Conservation (phyloP, 2,329 filamentous ascomycete genomes). For the Penicillium sp. region DNA sequence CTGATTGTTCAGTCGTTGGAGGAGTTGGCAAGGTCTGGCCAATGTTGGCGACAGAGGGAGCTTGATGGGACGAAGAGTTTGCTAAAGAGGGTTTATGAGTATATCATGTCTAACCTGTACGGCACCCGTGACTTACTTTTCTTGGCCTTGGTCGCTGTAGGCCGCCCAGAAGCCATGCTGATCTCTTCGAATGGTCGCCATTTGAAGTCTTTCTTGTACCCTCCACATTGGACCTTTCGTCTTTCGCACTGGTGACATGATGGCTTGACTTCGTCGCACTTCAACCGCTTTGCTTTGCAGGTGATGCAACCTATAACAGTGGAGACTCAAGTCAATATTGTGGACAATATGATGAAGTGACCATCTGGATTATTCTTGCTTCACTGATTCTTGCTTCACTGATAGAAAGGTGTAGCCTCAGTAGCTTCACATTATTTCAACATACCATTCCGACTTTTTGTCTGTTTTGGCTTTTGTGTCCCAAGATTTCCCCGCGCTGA, state of each 20-base stretch:
- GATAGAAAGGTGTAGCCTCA: background rate
- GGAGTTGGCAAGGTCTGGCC: conserved; percentile 14
- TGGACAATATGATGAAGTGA: background rate
- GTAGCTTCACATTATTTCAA: background rate
- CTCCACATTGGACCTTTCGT: conserved; percentile 64
- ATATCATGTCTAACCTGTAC: background rate
- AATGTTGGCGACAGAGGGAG: background rate
- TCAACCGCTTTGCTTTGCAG: conserved; percentile 70
- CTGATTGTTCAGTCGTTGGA: conserved; percentile 16
- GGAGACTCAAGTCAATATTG: conserved; percentile 27
- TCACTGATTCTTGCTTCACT: background rate
- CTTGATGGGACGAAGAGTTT: conserved; percentile 1
- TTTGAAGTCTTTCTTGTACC: conserved; percentile 74
- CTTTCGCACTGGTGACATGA: conserved; percentile 65
- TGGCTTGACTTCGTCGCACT: conserved; percentile 72
- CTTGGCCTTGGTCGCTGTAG: conserved; percentile 41
- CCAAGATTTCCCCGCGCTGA: conserved; percentile 28
- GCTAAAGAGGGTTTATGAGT: background rate
- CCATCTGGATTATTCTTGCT: background rate
- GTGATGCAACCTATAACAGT: conserved; percentile 62
- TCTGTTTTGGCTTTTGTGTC: conserved; percentile 63
- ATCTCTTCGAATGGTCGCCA: conserved; percentile 69
- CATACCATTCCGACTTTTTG: conserved; percentile 72
- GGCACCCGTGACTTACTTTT: conserved; percentile 39
- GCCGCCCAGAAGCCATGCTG: conserved; percentile 45